Evolutionary conservation across 306 rosid species (phyloP).

Genomic region (Rosa rugosa): DNA sequence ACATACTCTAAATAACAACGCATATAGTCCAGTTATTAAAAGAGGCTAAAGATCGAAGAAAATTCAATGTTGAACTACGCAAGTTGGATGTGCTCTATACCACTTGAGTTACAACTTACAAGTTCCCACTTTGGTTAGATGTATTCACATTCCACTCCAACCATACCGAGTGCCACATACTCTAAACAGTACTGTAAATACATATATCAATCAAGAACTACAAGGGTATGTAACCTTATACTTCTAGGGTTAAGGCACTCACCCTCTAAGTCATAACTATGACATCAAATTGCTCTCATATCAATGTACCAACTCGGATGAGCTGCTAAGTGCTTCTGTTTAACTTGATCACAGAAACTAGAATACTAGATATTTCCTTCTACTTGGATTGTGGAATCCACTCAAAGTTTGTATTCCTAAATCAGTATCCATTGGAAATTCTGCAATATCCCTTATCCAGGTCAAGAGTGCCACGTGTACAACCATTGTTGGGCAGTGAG

Average conservation of each 20-base stretch:
- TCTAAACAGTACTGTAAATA: no score
- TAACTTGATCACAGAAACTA: not conserved
- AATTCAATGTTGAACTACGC: no score
- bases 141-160: no score
- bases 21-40: no score
- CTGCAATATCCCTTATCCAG: conserved; percentile 57
- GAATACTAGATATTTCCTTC: not conserved
- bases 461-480: conserved; percentile 47
- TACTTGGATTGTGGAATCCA: not conserved
- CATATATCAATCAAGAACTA: no score
- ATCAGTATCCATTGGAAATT: not conserved
- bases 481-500: conserved; percentile 56
- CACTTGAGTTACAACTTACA: no score
- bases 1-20: no score
- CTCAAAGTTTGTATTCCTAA: not conserved
- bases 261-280: not conserved
- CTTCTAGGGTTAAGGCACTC: not conserved
- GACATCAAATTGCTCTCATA: not conserved
- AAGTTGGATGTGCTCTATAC: no score
- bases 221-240: not conserved
- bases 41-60: no score
- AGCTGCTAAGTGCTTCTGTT: not conserved
- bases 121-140: no score
- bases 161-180: no score
- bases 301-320: not conserved